phyloP scores from a whole-genome alignment of 352 stramenopile genomes.

The Phytophthora macrochlamydospora region DNA sequence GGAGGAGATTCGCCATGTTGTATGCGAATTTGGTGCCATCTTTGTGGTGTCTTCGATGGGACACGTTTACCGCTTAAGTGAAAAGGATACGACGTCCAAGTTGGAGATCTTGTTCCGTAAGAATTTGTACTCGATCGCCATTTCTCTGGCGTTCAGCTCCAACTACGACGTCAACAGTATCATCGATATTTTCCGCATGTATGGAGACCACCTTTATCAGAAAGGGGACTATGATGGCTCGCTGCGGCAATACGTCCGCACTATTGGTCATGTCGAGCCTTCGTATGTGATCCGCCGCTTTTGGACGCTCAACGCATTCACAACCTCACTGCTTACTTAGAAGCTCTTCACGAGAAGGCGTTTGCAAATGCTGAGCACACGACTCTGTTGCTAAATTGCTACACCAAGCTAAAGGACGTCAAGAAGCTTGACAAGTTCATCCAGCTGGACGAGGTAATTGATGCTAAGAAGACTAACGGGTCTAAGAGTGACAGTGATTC shows the following conservation, averaged over 20 bases:
- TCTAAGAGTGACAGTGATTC: constrained; percentile 30
- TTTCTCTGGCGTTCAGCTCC: constrained; percentile 96
- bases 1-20: constrained; percentile 87
- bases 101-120: constrained; percentile 97
- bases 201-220: constrained; percentile 98
- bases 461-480: constrained; percentile 46
- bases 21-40: constrained; percentile 87
- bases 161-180: constrained; percentile 96
- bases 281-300: constrained; percentile 99
- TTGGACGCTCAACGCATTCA: constrained; percentile 97
- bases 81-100: constrained; percentile 96
- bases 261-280: constrained; percentile 96
- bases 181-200: constrained; percentile 95
- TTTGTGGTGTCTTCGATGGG: constrained; percentile 88
- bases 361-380: constrained; percentile 94
- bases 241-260: constrained; percentile 97
- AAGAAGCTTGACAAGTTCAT: constrained; percentile 94
- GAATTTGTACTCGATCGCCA: constrained; percentile 97
- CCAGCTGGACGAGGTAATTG: constrained; percentile 79
- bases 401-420: constrained; percentile 94
- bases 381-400: constrained; percentile 94
- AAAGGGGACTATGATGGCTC: constrained; percentile 96
- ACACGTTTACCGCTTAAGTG: constrained; percentile 92
- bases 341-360: constrained; percentile 91
- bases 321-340: constrained; percentile 96